Percentiles rank a stretch among this genome's conserved stretches.
phyloP scores from a whole-genome alignment of 176 grass and related monocot species.

The Saccharum officinarum region DNA sequence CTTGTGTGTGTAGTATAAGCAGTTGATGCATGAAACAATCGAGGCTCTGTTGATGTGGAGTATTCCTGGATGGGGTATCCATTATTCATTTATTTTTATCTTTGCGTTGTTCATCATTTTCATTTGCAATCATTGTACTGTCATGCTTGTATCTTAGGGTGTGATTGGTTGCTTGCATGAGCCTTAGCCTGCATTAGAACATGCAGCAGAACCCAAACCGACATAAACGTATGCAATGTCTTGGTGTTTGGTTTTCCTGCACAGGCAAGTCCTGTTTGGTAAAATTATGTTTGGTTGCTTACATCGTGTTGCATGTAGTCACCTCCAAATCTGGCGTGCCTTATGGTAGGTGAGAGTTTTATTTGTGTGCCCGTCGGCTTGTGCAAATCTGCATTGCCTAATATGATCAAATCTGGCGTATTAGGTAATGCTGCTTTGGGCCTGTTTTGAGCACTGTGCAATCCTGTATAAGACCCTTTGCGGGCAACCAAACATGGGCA shows the following conservation, averaged over 20 bases:
- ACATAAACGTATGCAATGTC: not conserved
- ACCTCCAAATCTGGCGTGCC: not conserved
- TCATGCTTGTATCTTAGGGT: not conserved
- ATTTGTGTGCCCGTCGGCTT: not conserved
- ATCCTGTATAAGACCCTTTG: not conserved
- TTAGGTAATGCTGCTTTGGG: not conserved
- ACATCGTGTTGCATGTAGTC: not conserved
- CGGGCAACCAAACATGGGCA: not conserved
- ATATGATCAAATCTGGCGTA: not conserved
- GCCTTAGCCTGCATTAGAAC: not conserved
- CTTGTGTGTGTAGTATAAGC: not conserved
- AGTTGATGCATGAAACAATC: not conserved
- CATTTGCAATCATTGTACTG: not conserved
- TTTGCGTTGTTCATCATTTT: not conserved
- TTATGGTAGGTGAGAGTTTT: not conserved
- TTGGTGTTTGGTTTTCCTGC: not conserved
- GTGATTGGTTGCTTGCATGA: not conserved
- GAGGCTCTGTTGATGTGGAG: not conserved
- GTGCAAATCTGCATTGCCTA: not conserved
- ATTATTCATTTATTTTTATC: constrained; percentile 2
- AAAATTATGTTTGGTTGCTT: not conserved
- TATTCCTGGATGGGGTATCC: constrained; percentile 15
- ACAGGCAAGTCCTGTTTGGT: not conserved
- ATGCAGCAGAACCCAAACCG: not conserved
- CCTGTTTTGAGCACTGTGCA: not conserved